Base-by-base conservation (phyloP, 768 basidiomycete species). In the Termitomyces sp. region DNA sequence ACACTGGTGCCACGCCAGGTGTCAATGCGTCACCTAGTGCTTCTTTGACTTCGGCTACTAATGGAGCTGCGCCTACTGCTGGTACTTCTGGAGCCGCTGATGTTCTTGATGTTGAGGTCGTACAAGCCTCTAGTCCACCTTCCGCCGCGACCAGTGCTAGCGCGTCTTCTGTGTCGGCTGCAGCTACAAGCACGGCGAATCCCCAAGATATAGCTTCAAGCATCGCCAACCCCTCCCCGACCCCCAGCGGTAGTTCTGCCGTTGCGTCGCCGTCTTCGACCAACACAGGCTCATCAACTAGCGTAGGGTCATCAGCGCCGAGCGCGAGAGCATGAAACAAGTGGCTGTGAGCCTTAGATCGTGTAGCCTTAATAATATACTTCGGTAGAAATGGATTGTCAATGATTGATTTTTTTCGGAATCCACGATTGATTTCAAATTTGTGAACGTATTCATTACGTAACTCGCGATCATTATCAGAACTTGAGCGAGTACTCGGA, bases 121-220 rank as follows among this genome's bases (percentile, higher is more conserved):
- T 51, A 11, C 36, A 33, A 36, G 33, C 36, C 33, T 31, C 56
- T 6, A 54, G 27, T 31, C 50, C 66, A 24, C 48, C 65, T 11
- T 48, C 60, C 3, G 18, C 56, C 12, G 41, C 59, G 20, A 18
- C 47, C 3, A 47, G 24, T 16, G 18, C 45, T 41, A 33, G 44
- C 22, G 36, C 63, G 7, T 41, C 60, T 12, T 58, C 61, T 50
- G 42, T 36, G 13, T 56, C 57, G 18, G 41, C 3, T 42, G 56
- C 61, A 37, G 45, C 60, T n/a, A 61, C 61, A 18, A 47, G 65
- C 13, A 42, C 59, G 22, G 47, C 72, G 31, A 69, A 72, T 41
- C 67, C 74, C 2, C 66, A 75, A 18, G 54, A 74, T 24, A 58
- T 69, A n/a, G 71, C 75, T 39, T 68, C 78, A 4, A 63, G 69